Evolutionary conservation across 148 eudicot species (phyloP), one percentile per base, ranked within the genome.

Genomic region (Suaeda aralocaspica): DNA sequence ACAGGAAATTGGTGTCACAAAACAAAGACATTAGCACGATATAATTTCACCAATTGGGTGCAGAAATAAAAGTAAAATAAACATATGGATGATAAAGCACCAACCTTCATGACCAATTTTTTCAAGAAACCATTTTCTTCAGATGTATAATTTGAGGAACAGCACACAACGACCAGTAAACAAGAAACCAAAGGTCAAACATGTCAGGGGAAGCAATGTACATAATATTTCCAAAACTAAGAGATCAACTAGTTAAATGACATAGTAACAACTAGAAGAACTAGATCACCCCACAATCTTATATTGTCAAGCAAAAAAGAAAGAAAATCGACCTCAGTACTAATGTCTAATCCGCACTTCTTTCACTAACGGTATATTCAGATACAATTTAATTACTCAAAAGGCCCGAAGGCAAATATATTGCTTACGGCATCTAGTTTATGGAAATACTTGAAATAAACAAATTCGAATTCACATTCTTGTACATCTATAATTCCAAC

Each of bases 121-220:
- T 79, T 92, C 79, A 73, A 92, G 86, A 80, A 92, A 92, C 98
- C 98, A 92, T 82, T 92, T 92, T 90, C 98, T 92, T 81, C 72
- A 81, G 50, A 49, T 71, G 69, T 70, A 59, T 61, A 70, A 58
- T 73, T 78, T 53, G 51, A 64, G 64, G 55, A 59, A 55, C 66
- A 18, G 42, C 64, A 59, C 72, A 60, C 67, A 68, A 28, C 11
- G 44, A 62, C 42, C 59, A 64, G 51, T 9, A 45, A 67, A 61
- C 26, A 69, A 51, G 25, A 52, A 29, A 70, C 5, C 41, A 59
- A 66, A 36, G 39, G 50, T 50, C 45, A 66, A 75, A 36, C 9
- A 53, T 1, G 73, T 82, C 46, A 81, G 70, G 22, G 64, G 11
- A n/a, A 57, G 52, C 14, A 63, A 25, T 19, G 44, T 59, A 66